A percentile compares a stretch with the other conserved stretches of the same genome.
These are phyloP conservation scores for Scenedesmus sp. DNA, from an alignment of 163 green algal species.

Conservation along the genomic window DNA sequence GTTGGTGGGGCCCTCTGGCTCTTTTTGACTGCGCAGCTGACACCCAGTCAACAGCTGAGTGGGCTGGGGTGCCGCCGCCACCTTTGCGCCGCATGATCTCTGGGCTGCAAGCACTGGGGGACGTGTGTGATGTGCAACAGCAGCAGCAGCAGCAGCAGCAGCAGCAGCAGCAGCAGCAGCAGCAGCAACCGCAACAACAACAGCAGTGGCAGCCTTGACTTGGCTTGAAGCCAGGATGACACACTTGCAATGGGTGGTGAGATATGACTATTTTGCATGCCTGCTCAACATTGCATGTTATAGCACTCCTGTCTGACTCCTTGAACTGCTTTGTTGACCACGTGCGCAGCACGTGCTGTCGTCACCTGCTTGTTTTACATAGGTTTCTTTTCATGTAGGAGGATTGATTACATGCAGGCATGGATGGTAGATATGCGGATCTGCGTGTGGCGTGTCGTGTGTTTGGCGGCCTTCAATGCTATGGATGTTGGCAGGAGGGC, in stretches of 20 bases:
- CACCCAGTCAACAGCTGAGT: too few relatives aligned
- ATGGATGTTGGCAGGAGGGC: too few relatives aligned
- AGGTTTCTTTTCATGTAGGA: neutral
- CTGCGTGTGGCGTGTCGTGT: neutral
- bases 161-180: too few relatives aligned
- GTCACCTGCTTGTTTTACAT: neutral
- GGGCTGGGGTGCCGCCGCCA: too few relatives aligned
- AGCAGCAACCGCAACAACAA: too few relatives aligned
- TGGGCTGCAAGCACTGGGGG: too few relatives aligned
- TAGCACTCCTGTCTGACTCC: neutral
- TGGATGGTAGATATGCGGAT: neutral
- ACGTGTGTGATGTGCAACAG: too few relatives aligned
- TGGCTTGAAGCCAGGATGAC: neutral
- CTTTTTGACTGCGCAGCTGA: too few relatives aligned
- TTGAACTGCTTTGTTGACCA: neutral
- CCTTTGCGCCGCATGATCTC: too few relatives aligned
- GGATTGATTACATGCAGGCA: neutral
- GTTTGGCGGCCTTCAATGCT: neutral
- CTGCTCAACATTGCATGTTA: neutral
- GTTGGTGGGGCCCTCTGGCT: too few relatives aligned
- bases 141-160: too few relatives aligned
- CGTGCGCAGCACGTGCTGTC: too few relatives aligned
- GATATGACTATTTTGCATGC: neutral
- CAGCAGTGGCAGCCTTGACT: neutral
- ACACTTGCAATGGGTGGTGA: neutral